Percentiles rank a stretch among this genome's conserved stretches.
These are phyloP conservation scores for Ustilago shanxiensis DNA, from an alignment of 1,284 basidiomycete species.

Conservation along the genomic window DNA sequence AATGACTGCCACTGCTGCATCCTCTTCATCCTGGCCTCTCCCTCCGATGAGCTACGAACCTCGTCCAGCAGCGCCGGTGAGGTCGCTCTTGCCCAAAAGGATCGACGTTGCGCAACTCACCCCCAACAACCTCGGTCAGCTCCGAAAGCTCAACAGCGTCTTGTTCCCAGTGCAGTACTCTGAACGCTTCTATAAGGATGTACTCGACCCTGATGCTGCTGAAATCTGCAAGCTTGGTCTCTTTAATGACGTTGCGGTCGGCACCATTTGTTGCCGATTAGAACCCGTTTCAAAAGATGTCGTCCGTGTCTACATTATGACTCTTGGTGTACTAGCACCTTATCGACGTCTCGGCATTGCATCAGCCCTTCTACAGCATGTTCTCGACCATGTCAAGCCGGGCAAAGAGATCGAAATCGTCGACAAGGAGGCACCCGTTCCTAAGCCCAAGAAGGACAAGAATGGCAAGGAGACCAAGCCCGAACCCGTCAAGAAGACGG, in stretches of 20 bases:
- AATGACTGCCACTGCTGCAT: slow-evolving; percentile 26
- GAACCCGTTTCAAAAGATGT: slow-evolving; percentile 56
- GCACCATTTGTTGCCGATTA: slow-evolving; percentile 68
- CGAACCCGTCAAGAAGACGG: slow-evolving; percentile 40
- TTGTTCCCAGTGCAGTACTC: slow-evolving; percentile 67
- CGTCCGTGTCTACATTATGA: slow-evolving; percentile 71
- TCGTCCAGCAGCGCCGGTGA: slow-evolving; percentile 44
- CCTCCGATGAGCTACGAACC: slow-evolving; percentile 56
- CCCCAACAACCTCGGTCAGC: slow-evolving; percentile 68
- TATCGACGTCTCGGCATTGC: slow-evolving; percentile 71
- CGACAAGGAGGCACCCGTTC: slow-evolving; percentile 35
- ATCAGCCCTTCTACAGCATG: slow-evolving; percentile 65
- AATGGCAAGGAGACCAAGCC: slow-evolving; percentile 53
- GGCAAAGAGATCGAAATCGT: slow-evolving; percentile 53
- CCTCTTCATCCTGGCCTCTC: slow-evolving; percentile 33
- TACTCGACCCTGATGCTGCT: slow-evolving; percentile 53
- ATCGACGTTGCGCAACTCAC: slow-evolving; percentile 62
- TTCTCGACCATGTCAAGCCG: slow-evolving; percentile 64
- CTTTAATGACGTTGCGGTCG: slow-evolving; percentile 71
- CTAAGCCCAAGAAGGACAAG: slow-evolving; percentile 53
- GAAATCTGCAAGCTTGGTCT: slow-evolving; percentile 68
- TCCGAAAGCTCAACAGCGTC: slow-evolving; percentile 66
- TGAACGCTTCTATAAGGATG: slow-evolving; percentile 65
- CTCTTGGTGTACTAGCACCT: slow-evolving; percentile 70
- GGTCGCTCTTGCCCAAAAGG: slow-evolving; percentile 37